Base-by-base conservation (phyloP, 179 eudicot genomes). In the Drosera spatulata region DNA sequence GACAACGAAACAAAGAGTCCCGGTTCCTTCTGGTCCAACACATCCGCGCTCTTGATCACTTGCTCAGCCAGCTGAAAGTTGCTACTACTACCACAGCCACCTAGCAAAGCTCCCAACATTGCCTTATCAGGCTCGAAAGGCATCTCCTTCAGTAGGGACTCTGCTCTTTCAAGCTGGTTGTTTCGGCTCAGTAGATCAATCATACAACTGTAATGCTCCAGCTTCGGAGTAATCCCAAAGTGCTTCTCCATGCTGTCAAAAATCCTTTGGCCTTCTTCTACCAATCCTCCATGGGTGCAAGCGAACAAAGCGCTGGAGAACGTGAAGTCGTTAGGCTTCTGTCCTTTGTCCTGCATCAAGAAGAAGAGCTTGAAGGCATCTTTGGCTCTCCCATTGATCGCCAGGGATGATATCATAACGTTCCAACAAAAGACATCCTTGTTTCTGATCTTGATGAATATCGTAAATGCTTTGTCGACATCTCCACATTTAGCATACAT, bases 401-500 rank as follows among this genome's bases (percentile, higher is more conserved):
- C 79, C 3, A 75, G 62, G 10, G 79, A 75, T 15, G 64, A 71
- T 55, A 75, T 71, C 79, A 75, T 75, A 3, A 71, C 71, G 47
- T 75, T 75, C 61, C 67, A 75, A 55, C 70, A 75, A 41, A 75
- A 75, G 53, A 64, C 76, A 38, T 75, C 79, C 10, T 75, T 75
- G 42, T 65, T 61, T 6, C 60, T 67, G 6, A 61, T 65, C 49
- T 75, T 75, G 62, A 71, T 11, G 13, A 75, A 75, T 9, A 56
- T 58, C 42, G 73, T 54, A 43, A 74, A 74, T 8, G 66, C 66
- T 58, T 40, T 46, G 22, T 67, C 69, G 37, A 71, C 60, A 61
- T 71, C 63, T 53, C 79, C 79, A 58, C 79, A 75, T 49, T 70
- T 75, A 64, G 79, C 75, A 58, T 75, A 63, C 75, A 71, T 55